Evolutionary conservation across 768 basidiomycete species (phyloP).

Genomic region (Saitozyma sp.): DNA sequence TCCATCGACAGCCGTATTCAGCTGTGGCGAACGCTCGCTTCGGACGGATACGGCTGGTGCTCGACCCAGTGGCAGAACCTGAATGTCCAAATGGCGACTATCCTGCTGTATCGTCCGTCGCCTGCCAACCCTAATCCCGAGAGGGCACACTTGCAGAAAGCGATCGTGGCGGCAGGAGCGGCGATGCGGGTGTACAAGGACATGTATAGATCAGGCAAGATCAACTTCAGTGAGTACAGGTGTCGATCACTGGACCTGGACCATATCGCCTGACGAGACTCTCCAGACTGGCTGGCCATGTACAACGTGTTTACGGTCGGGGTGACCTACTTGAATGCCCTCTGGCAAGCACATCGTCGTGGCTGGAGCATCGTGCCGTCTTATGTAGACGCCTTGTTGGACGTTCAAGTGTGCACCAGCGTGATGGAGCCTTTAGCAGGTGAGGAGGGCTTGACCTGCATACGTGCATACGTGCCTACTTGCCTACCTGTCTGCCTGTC

Average conservation of each 20-base stretch:
- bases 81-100: constrained; percentile 8
- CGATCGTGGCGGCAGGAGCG: constrained; percentile 4
- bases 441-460: constrained; percentile 13
- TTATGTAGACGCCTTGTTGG: constrained; percentile 25
- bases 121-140: constrained; percentile 12
- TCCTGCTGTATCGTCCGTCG: constrained; percentile 17
- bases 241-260: background rate
- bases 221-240: constrained; percentile 16
- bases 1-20: constrained; percentile 6
- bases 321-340: constrained; percentile 27
- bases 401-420: constrained; percentile 22
- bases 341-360: constrained; percentile 18
- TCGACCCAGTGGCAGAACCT: constrained; percentile 16
- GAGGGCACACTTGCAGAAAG: background rate
- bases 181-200: constrained; percentile 20
- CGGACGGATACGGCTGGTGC: constrained; percentile 4
- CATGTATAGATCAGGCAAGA: constrained; percentile 12
- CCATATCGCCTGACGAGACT: background rate
- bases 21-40: constrained; percentile 5
- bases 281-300: constrained; percentile 22
- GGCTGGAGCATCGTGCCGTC: constrained; percentile 22
- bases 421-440: constrained; percentile 26
- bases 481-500: background rate
- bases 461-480: background rate
- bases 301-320: constrained; percentile 23